phyloP scores from a whole-genome alignment of 306 rosid genomes.

The Casuarina equisetifolia region DNA sequence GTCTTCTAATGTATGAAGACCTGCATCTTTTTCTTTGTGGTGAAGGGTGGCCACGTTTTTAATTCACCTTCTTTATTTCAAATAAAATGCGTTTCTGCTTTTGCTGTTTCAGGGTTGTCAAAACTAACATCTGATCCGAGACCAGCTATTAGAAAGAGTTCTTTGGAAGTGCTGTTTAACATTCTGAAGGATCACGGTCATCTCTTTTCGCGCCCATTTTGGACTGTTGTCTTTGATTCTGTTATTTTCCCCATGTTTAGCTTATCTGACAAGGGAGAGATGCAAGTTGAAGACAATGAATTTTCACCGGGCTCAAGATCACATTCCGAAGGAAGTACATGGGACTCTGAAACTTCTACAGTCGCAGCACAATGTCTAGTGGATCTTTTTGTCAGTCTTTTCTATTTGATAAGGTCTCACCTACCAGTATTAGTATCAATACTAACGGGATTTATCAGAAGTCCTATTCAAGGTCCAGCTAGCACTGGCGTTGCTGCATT shows the following conservation, averaged over 20 bases:
- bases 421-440: constrained; percentile 72
- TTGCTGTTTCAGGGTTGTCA: constrained; percentile 72
- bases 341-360: constrained; percentile 88
- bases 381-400: constrained; percentile 72
- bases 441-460: constrained; percentile 70
- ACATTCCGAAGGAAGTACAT: constrained; percentile 60
- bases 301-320: constrained; percentile 42
- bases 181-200: constrained; percentile 96
- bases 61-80: background rate
- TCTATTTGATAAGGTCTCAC: constrained; percentile 70
- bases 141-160: constrained; percentile 93
- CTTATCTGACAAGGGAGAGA: constrained; percentile 50
- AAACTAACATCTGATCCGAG: constrained; percentile 90
- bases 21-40: background rate
- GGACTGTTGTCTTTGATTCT: constrained; percentile 69
- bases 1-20: background rate
- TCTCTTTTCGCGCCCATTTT: constrained; percentile 74
- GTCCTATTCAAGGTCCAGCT: constrained; percentile 88
- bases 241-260: constrained; percentile 80
- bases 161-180: constrained; percentile 96
- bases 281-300: constrained; percentile 34
- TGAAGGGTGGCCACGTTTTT: background rate
- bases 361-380: constrained; percentile 86
- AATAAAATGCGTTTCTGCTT: constrained; percentile 1
- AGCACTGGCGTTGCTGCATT: constrained; percentile 87